Percentiles rank a stretch among this genome's conserved stretches.
Conservation (phyloP, 2,329 filamentous ascomycete species). For the Fusarium foetens region DNA sequence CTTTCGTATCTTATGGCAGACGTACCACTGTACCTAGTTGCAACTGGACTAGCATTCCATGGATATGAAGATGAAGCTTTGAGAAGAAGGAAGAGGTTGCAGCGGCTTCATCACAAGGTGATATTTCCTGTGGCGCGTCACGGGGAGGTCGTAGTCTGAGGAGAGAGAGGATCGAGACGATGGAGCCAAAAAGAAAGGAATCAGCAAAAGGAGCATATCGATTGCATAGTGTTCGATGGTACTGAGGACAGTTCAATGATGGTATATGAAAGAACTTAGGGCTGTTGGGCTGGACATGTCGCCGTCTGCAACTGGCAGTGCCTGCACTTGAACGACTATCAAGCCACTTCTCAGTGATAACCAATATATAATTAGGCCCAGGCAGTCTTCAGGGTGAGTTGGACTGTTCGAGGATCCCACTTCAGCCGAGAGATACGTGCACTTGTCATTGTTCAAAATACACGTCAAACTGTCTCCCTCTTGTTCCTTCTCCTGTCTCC, state of each 20-base stretch:
- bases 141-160: background rate
- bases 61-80: conserved; percentile 2
- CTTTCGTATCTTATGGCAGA: conserved; percentile 10
- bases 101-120: background rate
- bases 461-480: background rate
- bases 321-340: background rate
- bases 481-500: background rate
- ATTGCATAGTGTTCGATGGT: background rate
- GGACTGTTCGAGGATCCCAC: background rate
- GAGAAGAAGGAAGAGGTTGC: conserved; percentile 9
- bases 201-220: background rate
- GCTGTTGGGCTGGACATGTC: background rate
- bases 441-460: background rate
- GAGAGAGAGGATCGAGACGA: background rate
- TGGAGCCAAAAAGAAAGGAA: background rate
- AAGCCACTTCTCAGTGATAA: background rate
- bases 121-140: background rate
- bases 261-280: background rate
- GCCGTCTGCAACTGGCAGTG: background rate
- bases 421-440: background rate
- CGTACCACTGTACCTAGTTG: background rate
- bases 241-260: background rate
- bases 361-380: background rate
- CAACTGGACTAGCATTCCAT: background rate
- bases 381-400: background rate